Base-by-base conservation (phyloP, 2,329 filamentous ascomycete species). In the Colletotrichum sojae region DNA sequence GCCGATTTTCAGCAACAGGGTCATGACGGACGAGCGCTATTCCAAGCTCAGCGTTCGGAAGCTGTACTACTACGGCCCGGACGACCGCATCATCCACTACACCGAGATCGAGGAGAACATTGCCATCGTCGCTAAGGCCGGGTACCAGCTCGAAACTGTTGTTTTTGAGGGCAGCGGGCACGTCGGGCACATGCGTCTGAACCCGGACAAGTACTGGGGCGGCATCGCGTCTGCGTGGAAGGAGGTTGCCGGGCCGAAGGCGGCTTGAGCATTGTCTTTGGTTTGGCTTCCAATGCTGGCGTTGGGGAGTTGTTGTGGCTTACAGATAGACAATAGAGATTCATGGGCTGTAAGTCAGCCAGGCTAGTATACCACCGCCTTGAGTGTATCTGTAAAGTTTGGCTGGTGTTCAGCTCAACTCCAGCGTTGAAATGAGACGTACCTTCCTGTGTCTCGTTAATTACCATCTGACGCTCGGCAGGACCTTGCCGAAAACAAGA, bases 111-210 rank as follows among this genome's bases (percentile, higher is more conserved):
- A 89, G 71, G 79, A 79, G 15, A 86, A 90, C 72, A 86, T 83
- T 0, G 83, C 83, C 2, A 76, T 83, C 43, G 84, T 87, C 2
- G 79, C 75, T 67, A 73, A 75, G 13, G 80, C 80, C 61, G 89
- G 89, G 0, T 90, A 86, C 71, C 74, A 75, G 22, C 83, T 86
- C 2, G 79, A 82, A 1, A 78, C 82, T 20, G 85, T 88, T 66
- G 73, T 85, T 36, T 92, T 92, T 70, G 83, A 88, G 57, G 86
- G 84, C 4, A 89, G 86, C 57, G 79, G 83, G 1, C 90, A 92
- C 76, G 89, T 90, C 18, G 88, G 87, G 1, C 89, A 91, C 74
- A 86, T 91, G 80, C 81, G 85, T 18, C 78, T 83, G 76, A 84
- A 89, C 63, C 84, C 85, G 1, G 82, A 82, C 39, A 81, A 85